Evolutionary conservation across 1,284 basidiomycete species (phyloP), one percentile per base, ranked within the genome.

Genomic region (Sporisorium exsertum): DNA sequence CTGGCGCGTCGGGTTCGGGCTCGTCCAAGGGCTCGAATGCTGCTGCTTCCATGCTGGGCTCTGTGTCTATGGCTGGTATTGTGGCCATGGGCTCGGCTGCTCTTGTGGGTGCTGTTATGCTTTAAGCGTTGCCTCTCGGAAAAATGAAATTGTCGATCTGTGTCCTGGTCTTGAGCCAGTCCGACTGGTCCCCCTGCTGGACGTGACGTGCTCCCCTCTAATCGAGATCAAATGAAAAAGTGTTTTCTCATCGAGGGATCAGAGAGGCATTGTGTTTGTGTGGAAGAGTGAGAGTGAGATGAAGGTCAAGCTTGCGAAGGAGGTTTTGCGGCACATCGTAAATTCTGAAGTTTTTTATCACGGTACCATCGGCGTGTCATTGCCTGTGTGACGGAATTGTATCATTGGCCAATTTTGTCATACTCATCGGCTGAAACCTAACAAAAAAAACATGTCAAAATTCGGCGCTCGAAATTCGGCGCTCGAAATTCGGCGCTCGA

Each of bases 81-180:
- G 52, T 67, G 15, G 72, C 72, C 52, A 57, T 74, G 47, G 65
- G 66, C 24, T 59, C 64, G 15, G 72, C 72, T 57, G 72, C 52
- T 15, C 13, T 68, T 13, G 35, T 71, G 18, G 72, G 68, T n/a
- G 68, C 68, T 60, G 50, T 58, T 27, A 53, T 76, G 66, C 72
- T 76, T 35, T 76, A 47, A 58, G 26, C 12, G 8, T 53, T n/a
- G 20, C 43, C 26, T 33, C 12, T 6, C 20, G 32, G 20, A 51
- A 22, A 24, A 51, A 35, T 10, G 18, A n/a, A n/a, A n/a, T 20
- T 50, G 29, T 9, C 2, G n/a, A 24, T 47, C 5, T 47, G 45
- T 24, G 45, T 47, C 18, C 9, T 1, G 49, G 6, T 15, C 9
- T 20, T 43, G 27, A n/a, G 47, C 27, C 29, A n/a, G 15, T 29